Evolutionary conservation across 768 basidiomycete genomes (phyloP).

Genomic region (Vishniacozyma victoriae): DNA sequence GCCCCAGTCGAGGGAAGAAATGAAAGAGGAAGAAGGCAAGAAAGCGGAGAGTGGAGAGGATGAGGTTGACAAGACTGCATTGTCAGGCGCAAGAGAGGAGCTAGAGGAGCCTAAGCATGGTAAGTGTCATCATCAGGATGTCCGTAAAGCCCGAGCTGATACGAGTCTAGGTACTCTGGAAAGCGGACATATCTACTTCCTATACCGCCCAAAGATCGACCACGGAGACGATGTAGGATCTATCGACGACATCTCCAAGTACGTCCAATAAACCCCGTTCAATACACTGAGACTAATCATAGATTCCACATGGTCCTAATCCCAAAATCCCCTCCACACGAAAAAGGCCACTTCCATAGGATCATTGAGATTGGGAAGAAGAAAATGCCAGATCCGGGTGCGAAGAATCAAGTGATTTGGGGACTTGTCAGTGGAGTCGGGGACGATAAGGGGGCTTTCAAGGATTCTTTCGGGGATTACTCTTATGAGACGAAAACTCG

Average conservation of each 20-base stretch:
- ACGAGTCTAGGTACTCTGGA: conserved; percentile 34
- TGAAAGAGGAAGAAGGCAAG: conserved; percentile 3
- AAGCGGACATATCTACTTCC: conserved; percentile 40
- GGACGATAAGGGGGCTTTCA: conserved; percentile 18
- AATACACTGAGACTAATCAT: neutral
- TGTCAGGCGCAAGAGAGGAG: neutral
- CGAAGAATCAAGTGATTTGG: conserved; percentile 41
- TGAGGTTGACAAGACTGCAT: neutral
- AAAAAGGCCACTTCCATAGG: conserved; percentile 35
- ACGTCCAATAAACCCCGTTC: conserved; percentile 9
- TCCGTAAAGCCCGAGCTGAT: neutral
- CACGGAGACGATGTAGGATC: conserved; percentile 23
- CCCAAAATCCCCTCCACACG: conserved; percentile 25
- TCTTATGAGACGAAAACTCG: conserved; percentile 39
- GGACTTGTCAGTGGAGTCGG: conserved; percentile 26
- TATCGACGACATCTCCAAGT: conserved; percentile 43
- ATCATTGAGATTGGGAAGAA: conserved; percentile 44
- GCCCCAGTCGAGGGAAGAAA: neutral
- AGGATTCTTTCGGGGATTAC: conserved; percentile 34
- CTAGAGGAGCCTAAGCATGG: conserved; percentile 36
- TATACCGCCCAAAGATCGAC: conserved; percentile 43
- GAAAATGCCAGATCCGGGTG: conserved; percentile 39
- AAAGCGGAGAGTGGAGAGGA: neutral
- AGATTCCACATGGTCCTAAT: conserved; percentile 44
- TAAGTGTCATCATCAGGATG: conserved; percentile 3